Percentiles rank a stretch among this genome's conserved stretches.
Evolutionary conservation across 345 rosid species (phyloP).

Genomic region (Alliaria petiolata): DNA sequence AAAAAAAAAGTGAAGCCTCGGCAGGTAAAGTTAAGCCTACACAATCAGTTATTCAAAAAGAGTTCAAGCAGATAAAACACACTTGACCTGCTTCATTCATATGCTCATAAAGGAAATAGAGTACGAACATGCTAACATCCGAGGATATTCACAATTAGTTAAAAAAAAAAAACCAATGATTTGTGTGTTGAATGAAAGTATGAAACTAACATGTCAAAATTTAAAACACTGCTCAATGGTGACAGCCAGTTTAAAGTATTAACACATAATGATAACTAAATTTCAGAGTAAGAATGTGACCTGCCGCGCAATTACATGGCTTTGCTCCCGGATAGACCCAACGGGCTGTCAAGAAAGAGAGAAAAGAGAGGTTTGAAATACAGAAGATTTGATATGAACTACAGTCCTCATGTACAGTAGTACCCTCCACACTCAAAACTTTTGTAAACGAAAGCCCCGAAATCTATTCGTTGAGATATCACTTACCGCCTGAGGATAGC

Average conservation of each 20-base stretch:
- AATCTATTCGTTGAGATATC: background rate
- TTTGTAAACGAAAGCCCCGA: background rate
- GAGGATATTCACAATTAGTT: background rate
- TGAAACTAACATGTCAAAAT: background rate
- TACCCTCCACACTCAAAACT: background rate
- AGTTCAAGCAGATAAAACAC: background rate
- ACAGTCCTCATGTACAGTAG: background rate
- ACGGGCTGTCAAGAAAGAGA: slow-evolving; percentile 58
- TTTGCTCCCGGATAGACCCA: slow-evolving; percentile 81
- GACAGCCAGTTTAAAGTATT: background rate
- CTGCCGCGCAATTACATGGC: slow-evolving; percentile 81
- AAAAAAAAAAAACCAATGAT: background rate
- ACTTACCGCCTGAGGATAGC: slow-evolving; percentile 81
- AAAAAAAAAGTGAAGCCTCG: background rate
- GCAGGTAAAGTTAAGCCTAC: background rate
- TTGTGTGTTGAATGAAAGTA: background rate
- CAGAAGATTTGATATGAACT: background rate
- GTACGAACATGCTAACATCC: background rate
- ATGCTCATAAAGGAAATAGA: background rate
- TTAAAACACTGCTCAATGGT: background rate
- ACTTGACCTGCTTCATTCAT: background rate
- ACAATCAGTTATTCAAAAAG: background rate
- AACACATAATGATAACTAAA: slow-evolving; percentile 1
- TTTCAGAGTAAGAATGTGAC: slow-evolving; percentile 31
- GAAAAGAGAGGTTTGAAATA: background rate